Conservation (phyloP, 768 basidiomycete species). For the Panellus pusillus region DNA sequence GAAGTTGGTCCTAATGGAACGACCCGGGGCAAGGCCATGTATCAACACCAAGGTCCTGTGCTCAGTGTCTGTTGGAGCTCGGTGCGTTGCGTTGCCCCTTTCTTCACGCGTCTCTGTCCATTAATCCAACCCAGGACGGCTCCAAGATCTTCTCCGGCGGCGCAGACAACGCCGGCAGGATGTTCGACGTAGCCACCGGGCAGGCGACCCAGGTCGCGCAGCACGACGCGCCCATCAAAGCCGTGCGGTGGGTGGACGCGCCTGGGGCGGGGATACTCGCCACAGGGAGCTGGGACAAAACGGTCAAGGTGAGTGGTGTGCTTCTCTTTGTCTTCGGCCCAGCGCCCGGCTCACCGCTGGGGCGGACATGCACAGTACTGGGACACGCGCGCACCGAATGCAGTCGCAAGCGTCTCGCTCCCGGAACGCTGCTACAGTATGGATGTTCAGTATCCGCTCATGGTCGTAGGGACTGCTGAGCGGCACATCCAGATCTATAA, state of each 20-base stretch:
- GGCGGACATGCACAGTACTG: slow-evolving; percentile 64
- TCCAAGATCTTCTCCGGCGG: slow-evolving; percentile 90
- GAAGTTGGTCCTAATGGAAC: slow-evolving; percentile 58
- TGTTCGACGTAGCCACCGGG: slow-evolving; percentile 89
- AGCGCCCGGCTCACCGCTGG: neutral
- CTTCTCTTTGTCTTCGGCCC: neutral
- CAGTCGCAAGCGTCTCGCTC: slow-evolving; percentile 75
- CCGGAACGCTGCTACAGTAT: slow-evolving; percentile 89
- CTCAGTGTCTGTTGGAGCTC: slow-evolving; percentile 73
- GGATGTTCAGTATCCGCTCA: slow-evolving; percentile 76
- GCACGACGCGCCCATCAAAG: slow-evolving; percentile 87
- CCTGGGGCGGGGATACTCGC: slow-evolving; percentile 74
- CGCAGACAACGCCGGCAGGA: slow-evolving; percentile 90
- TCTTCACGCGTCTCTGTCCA: slow-evolving; percentile 64
- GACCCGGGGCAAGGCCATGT: slow-evolving; percentile 69
- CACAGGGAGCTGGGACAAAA: slow-evolving; percentile 98
- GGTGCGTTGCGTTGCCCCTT: slow-evolving; percentile 39
- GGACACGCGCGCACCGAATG: slow-evolving; percentile 76
- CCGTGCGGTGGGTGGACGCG: slow-evolving; percentile 77
- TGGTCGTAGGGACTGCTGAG: slow-evolving; percentile 93
- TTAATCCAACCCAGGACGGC: slow-evolving; percentile 75
- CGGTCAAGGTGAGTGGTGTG: slow-evolving; percentile 68
- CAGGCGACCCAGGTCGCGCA: slow-evolving; percentile 81
- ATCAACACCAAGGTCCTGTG: slow-evolving; percentile 69
- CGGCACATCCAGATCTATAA: slow-evolving; percentile 90